These are phyloP conservation scores for Daldinia sp. DNA, from an alignment of 2,329 filamentous ascomycete genomes.

Conservation along the genomic window DNA sequence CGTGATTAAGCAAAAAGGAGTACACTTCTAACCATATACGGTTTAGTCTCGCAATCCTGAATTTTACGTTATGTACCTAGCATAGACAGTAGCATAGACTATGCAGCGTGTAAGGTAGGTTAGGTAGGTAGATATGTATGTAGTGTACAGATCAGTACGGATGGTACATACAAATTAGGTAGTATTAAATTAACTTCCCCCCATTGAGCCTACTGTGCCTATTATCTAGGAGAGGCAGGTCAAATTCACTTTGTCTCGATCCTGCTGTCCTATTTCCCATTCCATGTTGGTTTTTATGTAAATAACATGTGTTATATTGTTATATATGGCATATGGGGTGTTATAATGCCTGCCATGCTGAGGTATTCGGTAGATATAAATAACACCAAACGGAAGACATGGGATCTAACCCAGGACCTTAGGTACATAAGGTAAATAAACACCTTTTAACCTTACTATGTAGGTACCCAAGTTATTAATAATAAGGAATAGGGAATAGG, in stretches of 20 bases:
- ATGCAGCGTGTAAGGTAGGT: too few species aligned
- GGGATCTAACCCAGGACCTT: not conserved
- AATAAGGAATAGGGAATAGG: too few species aligned
- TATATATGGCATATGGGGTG: not conserved
- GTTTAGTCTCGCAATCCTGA: constrained; percentile 39
- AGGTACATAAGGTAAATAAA: too few species aligned
- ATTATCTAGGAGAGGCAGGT: constrained; percentile 21
- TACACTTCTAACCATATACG: constrained; percentile 27
- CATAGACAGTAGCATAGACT: constrained; percentile 8
- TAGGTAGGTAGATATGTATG: too few species aligned
- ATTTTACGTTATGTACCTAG: constrained; percentile 34
- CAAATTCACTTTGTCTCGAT: constrained; percentile 23
- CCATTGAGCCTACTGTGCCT: constrained; percentile 24
- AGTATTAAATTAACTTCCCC: constrained; percentile 37
- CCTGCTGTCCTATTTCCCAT: constrained; percentile 12
- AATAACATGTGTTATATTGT: not conserved
- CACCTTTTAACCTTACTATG: too few species aligned
- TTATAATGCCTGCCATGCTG: constrained; percentile 14
- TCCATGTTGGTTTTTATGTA: constrained; percentile 9
- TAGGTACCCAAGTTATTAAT: too few species aligned
- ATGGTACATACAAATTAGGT: constrained; percentile 17
- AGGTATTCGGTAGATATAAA: constrained; percentile 25
- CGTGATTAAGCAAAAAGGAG: not conserved
- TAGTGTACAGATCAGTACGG: constrained; percentile 13
- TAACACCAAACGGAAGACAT: constrained; percentile 11